phyloP scores from a whole-genome alignment of 306 rosid genomes.

The Ceratonia siliqua region DNA sequence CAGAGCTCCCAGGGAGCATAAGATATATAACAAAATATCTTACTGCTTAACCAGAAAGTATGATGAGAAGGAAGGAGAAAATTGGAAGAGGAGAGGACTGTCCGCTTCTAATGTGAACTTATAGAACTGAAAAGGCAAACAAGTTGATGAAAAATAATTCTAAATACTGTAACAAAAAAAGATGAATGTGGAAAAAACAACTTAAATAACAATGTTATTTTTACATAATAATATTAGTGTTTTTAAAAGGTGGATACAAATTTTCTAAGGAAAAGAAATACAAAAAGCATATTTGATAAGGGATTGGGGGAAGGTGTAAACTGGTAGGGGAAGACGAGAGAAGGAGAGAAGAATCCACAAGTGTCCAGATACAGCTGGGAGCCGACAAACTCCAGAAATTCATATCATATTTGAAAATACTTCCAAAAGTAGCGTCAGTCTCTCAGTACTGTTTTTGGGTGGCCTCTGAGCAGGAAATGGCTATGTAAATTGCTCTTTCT shows the following conservation, averaged over 20 bases:
- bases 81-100: conserved; percentile 17
- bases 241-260: not conserved
- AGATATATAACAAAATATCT: not conserved
- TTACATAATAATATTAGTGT: too few relatives aligned
- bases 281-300: too few relatives aligned
- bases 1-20: too few relatives aligned
- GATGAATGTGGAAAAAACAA: not conserved
- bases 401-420: conserved; percentile 1
- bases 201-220: too few relatives aligned
- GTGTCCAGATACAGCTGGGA: conserved; percentile 51
- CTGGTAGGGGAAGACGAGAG: too few relatives aligned
- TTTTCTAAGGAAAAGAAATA: not conserved
- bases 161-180: not conserved
- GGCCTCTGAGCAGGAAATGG: not conserved
- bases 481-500: not conserved
- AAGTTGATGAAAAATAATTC: conserved; percentile 14
- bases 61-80: not conserved
- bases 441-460: not conserved
- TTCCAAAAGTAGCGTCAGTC: not conserved
- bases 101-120: conserved; percentile 44
- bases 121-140: conserved; percentile 32
- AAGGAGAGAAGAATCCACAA: conserved; percentile 11
- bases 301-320: too few relatives aligned
- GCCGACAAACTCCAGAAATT: conserved; percentile 32
- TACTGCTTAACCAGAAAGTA: not conserved